Percentiles rank a stretch among this genome's conserved stretches.
phyloP scores from a whole-genome alignment of 805 yeast genomes.

The Kodamaea fukazawae region DNA sequence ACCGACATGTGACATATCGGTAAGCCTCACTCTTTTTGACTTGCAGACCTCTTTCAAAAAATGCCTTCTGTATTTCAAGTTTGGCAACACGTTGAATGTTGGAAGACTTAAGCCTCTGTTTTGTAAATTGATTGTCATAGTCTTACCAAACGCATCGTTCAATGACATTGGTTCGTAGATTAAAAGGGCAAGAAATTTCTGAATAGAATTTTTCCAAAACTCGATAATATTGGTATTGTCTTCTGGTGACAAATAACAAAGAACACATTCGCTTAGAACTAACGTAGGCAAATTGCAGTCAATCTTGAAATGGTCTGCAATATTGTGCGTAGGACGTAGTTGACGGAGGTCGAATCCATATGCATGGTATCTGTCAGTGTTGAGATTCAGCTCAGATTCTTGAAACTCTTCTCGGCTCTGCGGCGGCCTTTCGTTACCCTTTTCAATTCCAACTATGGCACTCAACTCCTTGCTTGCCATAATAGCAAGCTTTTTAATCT shows the following conservation, averaged over 20 bases:
- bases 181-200: conserved; percentile 27
- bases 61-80: conserved; percentile 26
- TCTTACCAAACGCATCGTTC: conserved; percentile 59
- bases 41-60: conserved; percentile 23
- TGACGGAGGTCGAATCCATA: conserved; percentile 54
- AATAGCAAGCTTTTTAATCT: conserved; percentile 51
- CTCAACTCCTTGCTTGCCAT: conserved; percentile 26
- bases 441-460: conserved; percentile 21
- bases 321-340: conserved; percentile 14
- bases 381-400: conserved; percentile 26
- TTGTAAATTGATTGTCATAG: conserved; percentile 62
- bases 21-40: conserved; percentile 33
- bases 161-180: conserved; percentile 74
- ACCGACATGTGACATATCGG: conserved; percentile 46
- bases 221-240: conserved; percentile 45
- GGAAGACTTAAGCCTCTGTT: conserved; percentile 62
- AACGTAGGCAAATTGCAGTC: conserved; percentile 51
- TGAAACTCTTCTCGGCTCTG: conserved; percentile 22
- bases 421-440: background rate
- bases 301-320: conserved; percentile 16
- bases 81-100: conserved; percentile 52
- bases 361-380: conserved; percentile 47
- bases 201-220: conserved; percentile 36
- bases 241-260: conserved; percentile 62
- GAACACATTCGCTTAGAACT: conserved; percentile 69